Conservation (phyloP, 176 grass and related monocot genomes). For the Echinochloa phyllopogon region DNA sequence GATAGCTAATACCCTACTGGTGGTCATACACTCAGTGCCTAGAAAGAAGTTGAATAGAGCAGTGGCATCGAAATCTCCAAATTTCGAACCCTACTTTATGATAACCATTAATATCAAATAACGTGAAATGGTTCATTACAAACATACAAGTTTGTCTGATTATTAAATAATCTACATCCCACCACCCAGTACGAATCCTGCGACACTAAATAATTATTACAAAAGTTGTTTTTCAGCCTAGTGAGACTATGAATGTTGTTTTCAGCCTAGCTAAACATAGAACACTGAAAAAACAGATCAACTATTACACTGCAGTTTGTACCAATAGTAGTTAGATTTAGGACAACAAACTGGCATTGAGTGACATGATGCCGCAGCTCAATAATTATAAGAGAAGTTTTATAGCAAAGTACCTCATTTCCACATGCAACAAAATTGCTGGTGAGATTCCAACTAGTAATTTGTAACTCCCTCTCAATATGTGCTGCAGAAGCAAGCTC, state of each 20-base stretch:
- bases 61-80: not conserved
- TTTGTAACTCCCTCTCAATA: constrained; percentile 92
- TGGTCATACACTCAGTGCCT: not conserved
- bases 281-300: constrained; percentile 11
- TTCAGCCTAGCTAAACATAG: not conserved
- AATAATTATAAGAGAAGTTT: not conserved
- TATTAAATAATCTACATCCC: not conserved
- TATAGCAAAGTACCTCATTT: constrained; percentile 62
- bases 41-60: not conserved
- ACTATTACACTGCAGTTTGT: not conserved
- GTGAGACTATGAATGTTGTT: not conserved
- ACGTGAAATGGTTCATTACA: not conserved
- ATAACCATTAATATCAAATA: not conserved
- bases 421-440: constrained; percentile 93
- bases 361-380: not conserved
- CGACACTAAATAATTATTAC: not conserved
- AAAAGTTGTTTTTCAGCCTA: not conserved
- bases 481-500: constrained; percentile 77
- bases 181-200: not conserved
- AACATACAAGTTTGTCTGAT: not conserved
- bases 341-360: not conserved
- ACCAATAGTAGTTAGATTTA: not conserved
- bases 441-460: constrained; percentile 89
- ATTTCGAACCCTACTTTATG: not conserved
- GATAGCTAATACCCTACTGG: not conserved